Percentiles rank a stretch among this genome's conserved stretches.
These are phyloP conservation scores for Sordariomycetes sp. DNA, from an alignment of 2,329 filamentous ascomycete genomes.

Conservation along the genomic window DNA sequence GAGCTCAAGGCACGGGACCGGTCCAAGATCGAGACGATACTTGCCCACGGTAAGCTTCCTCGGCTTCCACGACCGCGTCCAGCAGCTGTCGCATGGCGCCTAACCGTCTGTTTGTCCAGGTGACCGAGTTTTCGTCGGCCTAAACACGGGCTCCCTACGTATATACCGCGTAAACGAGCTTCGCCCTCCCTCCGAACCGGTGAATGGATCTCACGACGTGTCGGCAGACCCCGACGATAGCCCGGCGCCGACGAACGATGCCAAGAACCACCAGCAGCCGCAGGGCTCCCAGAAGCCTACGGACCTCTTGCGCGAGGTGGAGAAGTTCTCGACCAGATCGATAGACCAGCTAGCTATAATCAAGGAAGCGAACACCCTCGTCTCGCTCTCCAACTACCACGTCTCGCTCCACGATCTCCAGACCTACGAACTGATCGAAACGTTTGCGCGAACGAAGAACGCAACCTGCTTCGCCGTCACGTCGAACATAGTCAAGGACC, in stretches of 20 bases:
- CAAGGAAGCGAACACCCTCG: constrained; percentile 84
- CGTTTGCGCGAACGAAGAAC: constrained; percentile 71
- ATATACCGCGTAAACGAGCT: constrained; percentile 83
- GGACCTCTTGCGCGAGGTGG: constrained; percentile 81
- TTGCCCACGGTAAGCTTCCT: constrained; percentile 62
- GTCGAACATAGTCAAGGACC: constrained; percentile 88
- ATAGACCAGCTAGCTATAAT: constrained; percentile 93
- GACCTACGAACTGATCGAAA: constrained; percentile 72
- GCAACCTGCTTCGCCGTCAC: constrained; percentile 87
- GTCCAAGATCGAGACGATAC: constrained; percentile 90
- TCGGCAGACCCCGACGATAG: constrained; percentile 13
- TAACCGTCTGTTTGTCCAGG: constrained; percentile 33
- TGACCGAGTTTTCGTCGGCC: constrained; percentile 81
- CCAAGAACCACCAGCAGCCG: constrained; percentile 11
- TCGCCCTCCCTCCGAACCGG: constrained; percentile 16
- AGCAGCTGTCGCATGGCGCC: neutral
- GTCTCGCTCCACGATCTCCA: constrained; percentile 85
- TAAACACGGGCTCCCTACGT: constrained; percentile 80
- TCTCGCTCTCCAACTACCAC: constrained; percentile 83
- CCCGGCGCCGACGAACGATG: constrained; percentile 9
- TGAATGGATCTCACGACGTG: constrained; percentile 20
- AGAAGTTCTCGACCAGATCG: constrained; percentile 83
- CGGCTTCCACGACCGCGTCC: neutral
- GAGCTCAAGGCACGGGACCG: constrained; percentile 95
- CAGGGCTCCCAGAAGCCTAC: constrained; percentile 44